Evolutionary conservation across 225 moss, liverwort and hornwort species (phyloP), one percentile per base, ranked within the genome.

Genomic region (Antitrichia curtipendula): DNA sequence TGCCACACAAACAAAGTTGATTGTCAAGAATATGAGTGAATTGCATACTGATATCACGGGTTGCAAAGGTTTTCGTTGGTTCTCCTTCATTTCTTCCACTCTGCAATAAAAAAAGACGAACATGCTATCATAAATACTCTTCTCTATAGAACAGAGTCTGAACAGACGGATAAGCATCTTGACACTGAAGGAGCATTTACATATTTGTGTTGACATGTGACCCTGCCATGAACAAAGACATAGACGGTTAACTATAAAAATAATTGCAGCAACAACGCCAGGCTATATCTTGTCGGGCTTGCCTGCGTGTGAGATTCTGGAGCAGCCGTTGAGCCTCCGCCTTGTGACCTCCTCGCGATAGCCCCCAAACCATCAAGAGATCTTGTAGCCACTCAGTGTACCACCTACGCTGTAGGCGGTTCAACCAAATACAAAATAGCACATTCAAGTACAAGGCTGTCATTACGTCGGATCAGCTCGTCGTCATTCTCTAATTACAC

Each of bases 351-450:
- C 91, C 94, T 82, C 92, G 93, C 31, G 94, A 88, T 60, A 96
- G 91, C 22, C 93, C 96, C 96, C 96, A 97, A 64, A 96, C 83
- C 34, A 96, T 84, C 83, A 95, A 89, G 65, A 97, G 82, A 43
- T 95, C 90, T 84, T 95, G 90, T 69, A 93, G 91, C 90, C 95
- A 94, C 86, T 93, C 94, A 76, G 88, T 84, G 59, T 87, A 75
- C 93, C 89, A 90, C 88, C 91, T 88, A 69, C 23, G 84, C 96
- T 96, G 91, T 49, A 86, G 50, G 82, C 57, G 75, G 61, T 75
- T 79, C 77, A 69, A 76, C 61, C 70, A 23, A 56, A 81, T 12
- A 72, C 36, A 74, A 63, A 71, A 64, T 22, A 88, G 86, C 21
- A 87, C 43, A 54, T 70, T 65, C 60, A 73, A 63, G 78, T 50